Percentiles rank a stretch among this genome's conserved stretches.
Conservation (phyloP, 75 land plant species). For the Cupressus sempervirens region DNA sequence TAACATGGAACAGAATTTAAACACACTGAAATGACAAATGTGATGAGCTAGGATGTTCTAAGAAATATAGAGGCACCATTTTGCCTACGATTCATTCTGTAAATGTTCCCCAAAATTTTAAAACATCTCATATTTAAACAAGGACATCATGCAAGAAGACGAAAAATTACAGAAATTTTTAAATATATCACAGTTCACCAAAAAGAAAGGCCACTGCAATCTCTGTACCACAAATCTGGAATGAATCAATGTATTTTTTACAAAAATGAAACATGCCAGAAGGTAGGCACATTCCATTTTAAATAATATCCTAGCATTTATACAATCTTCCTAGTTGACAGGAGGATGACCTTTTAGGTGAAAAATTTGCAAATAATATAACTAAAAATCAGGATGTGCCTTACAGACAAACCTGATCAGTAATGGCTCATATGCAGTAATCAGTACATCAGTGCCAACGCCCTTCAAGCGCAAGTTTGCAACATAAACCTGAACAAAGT, state of each 20-base stretch:
- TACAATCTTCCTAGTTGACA: not conserved
- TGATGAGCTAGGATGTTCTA: not conserved
- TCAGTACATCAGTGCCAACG: constrained; percentile 78
- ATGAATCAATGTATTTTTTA: not conserved
- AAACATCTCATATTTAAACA: not conserved
- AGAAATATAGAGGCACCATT: not conserved
- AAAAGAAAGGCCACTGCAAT: not conserved
- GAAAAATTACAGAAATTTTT: no score
- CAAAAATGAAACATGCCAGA: not conserved
- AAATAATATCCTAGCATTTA: not conserved
- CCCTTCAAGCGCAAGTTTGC: constrained; percentile 79
- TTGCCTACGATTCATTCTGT: not conserved
- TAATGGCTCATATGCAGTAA: constrained; percentile 81
- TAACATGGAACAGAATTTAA: no score
- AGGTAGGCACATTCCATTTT: not conserved
- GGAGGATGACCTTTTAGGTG: not conserved
- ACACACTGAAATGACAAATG: not conserved
- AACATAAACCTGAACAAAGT: constrained; percentile 63
- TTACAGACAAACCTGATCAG: constrained; percentile 58
- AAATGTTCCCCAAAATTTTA: not conserved
- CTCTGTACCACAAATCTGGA: not conserved
- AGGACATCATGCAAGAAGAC: not conserved
- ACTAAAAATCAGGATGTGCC: not conserved
- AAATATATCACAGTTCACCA: not conserved
- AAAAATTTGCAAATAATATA: not conserved